Base-by-base conservation (phyloP, 768 basidiomycete species). In the Kwoniella newhampshirensis region DNA sequence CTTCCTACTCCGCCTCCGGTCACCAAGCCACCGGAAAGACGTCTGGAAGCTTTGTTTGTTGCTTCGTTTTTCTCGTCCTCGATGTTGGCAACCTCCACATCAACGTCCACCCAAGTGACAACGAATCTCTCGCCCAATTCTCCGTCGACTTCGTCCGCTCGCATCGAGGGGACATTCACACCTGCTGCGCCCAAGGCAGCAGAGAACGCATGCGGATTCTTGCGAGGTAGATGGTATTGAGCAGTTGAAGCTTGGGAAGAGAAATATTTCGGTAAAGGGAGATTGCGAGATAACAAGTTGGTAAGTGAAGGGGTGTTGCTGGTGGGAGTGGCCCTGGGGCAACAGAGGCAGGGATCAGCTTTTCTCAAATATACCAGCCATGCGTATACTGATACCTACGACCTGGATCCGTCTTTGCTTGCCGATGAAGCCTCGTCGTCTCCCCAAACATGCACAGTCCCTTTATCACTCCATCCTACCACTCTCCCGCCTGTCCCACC, bases 401-500 rank as follows among this genome's bases (percentile, higher is more conserved):
- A 27, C 46, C 28, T 52, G 18, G 45, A 28, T 35, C 30, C 15
- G 7, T 30, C 28, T 27, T 21, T 18, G 17, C 42, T 32, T 4
- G 41, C 21, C 17, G 21, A n/a, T 6, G 17, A 41, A 21, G n/a
- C 32, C 47, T 13, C 40, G 41, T 66, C 66, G 53, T 67, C 63
- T 8, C 54, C 59, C 70, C 74, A 73, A n/a, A 77, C 67, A 58
- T 78, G 77, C 8, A 78, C 59, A 13, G 75, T 78, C 3, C 77
- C 77, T 52, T 78, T 78, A 60, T 78, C 77, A 46, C 75, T 77
- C 77, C 77, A 76, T 13, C 64, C 74, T 3, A 68, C 71, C 4
- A 78, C 54, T 41, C 63, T 49, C 1, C 66, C 62, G 6, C 66
- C 70, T 48, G 62, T 62, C 11, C 35, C 49, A 21, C 42, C 44